Percentiles rank a stretch among this genome's conserved stretches.
Evolutionary conservation across 257 asterid species (phyloP).

Genomic region (Solanum habrochaites): DNA sequence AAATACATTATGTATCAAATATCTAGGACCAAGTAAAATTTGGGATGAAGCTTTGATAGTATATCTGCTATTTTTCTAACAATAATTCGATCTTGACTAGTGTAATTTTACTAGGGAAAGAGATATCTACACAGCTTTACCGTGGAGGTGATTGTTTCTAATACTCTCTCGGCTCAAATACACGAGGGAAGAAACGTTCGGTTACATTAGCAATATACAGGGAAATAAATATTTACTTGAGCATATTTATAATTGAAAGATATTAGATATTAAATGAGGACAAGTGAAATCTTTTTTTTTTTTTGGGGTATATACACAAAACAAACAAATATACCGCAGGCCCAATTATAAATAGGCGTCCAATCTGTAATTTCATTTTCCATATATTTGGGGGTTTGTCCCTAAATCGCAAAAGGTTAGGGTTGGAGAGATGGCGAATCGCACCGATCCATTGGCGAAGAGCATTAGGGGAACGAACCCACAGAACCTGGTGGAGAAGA

Average conservation of each 20-base stretch:
- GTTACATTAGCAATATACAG: background rate
- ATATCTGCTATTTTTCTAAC: background rate
- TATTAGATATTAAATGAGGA: background rate
- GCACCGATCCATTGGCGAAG: slow-evolving; percentile 84
- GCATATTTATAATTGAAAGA: too few species aligned
- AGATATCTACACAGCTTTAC: background rate
- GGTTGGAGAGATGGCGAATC: slow-evolving; percentile 54
- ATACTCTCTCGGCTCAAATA: background rate
- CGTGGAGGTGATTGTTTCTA: background rate
- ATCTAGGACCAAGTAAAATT: background rate
- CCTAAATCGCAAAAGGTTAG: background rate
- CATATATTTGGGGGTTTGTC: background rate
- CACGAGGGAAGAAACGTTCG: background rate
- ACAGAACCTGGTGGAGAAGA: slow-evolving; percentile 86
- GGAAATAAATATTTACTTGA: background rate
- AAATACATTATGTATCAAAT: background rate
- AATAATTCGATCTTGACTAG: background rate
- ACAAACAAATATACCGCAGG: background rate
- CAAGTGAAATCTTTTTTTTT: background rate
- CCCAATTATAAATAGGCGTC: background rate
- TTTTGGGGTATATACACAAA: background rate
- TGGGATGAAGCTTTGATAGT: background rate
- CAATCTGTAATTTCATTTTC: background rate
- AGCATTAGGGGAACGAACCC: slow-evolving; percentile 93
- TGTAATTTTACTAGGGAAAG: background rate